A percentile compares a stretch with the other conserved stretches of the same genome.
Conservation (phyloP, 2,329 filamentous ascomycete genomes). For the Domatiomyces catenatus region DNA sequence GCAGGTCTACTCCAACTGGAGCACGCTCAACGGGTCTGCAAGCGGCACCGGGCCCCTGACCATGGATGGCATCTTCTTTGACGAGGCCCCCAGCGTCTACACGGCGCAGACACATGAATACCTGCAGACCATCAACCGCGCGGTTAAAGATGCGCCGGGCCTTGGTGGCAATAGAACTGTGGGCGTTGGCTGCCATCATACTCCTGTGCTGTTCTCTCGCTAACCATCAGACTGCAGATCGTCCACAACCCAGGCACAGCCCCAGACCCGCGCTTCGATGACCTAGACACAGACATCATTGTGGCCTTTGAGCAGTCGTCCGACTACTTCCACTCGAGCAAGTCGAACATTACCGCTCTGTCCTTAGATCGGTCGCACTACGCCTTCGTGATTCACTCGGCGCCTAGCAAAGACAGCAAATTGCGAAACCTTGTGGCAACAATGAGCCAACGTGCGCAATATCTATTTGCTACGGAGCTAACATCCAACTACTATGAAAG, state of each 20-base stretch:
- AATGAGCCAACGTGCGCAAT: constrained; percentile 23
- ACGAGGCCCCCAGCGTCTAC: constrained; percentile 21
- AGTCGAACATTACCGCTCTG: constrained; percentile 21
- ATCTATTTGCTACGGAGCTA: constrained; percentile 28
- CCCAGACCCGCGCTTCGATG: constrained; percentile 26
- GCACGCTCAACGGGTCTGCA: constrained; percentile 8
- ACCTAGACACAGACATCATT: constrained; percentile 27
- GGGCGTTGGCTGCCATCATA: background rate
- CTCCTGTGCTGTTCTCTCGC: background rate
- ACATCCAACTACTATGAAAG: constrained; percentile 26
- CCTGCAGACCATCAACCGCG: constrained; percentile 10
- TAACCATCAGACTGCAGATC: constrained; percentile 16
- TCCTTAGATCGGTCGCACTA: constrained; percentile 21
- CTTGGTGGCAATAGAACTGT: background rate
- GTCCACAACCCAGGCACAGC: constrained; percentile 33
- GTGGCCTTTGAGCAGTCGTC: constrained; percentile 33
- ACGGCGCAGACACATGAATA: constrained; percentile 13
- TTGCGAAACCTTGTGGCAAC: constrained; percentile 23
- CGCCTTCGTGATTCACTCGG: constrained; percentile 26
- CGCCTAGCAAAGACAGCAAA: constrained; percentile 21
- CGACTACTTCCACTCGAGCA: constrained; percentile 24
- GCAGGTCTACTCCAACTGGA: constrained; percentile 31
- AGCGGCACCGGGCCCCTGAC: constrained; percentile 16
- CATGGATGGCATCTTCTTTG: constrained; percentile 28
- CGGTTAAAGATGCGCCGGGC: constrained; percentile 10